Evolutionary conservation across 306 rosid genomes (phyloP).

Genomic region (Elaeagnus macrophylla): DNA sequence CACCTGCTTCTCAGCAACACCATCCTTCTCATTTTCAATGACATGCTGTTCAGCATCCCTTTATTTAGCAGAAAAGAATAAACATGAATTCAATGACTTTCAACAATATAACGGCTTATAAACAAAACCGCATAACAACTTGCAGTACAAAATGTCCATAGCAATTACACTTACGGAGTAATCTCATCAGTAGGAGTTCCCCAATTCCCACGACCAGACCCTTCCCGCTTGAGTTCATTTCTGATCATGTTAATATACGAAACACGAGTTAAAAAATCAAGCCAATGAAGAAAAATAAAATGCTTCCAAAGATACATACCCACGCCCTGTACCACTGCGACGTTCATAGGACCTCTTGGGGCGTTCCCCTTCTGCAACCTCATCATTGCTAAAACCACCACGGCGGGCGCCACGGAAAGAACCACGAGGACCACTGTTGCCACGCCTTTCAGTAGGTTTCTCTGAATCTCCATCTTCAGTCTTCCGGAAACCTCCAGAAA

Average conservation of each 20-base stretch:
- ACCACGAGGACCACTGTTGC: slow-evolving; percentile 42
- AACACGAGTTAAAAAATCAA: neutral
- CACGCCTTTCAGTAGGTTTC: slow-evolving; percentile 42
- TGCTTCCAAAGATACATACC: slow-evolving; percentile 22
- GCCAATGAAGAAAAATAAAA: no score
- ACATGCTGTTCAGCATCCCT: slow-evolving; percentile 59
- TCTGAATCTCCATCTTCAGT: slow-evolving; percentile 39
- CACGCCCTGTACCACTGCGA: slow-evolving; percentile 59
- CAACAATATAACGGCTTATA: neutral
- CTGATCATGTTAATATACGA: slow-evolving; percentile 12
- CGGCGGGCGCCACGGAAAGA: slow-evolving; percentile 47
- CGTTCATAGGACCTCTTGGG: slow-evolving; percentile 46
- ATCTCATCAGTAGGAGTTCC: slow-evolving; percentile 41
- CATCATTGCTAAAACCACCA: slow-evolving; percentile 39
- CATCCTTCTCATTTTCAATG: slow-evolving; percentile 55
- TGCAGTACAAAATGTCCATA: no score
- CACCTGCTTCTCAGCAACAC: slow-evolving; percentile 53
- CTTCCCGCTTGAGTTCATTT: slow-evolving; percentile 50
- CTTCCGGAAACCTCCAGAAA: slow-evolving; percentile 33
- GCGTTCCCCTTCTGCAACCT: slow-evolving; percentile 42
- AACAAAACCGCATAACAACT: neutral
- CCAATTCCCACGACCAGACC: slow-evolving; percentile 62
- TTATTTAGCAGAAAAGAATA: neutral
- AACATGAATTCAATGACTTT: neutral
- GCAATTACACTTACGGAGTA: slow-evolving; percentile 34